Conservation (phyloP, 768 basidiomycete genomes). For the Gloeopeniophorella convolvens region DNA sequence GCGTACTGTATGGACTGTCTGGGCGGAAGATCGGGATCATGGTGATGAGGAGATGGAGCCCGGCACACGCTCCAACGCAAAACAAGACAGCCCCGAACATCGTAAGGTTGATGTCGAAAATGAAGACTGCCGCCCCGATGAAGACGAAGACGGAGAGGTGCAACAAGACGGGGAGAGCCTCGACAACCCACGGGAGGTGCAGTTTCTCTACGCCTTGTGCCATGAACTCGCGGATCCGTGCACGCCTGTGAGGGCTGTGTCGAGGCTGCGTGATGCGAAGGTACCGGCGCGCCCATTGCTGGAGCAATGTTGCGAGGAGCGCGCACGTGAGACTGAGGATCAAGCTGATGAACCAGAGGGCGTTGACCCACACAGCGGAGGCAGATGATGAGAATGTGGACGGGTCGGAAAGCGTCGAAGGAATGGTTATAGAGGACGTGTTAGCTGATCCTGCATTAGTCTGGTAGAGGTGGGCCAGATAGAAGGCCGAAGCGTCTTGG, state of each 20-base stretch:
- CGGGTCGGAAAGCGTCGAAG: background rate
- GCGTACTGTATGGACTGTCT: too few species aligned
- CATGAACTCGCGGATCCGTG: background rate
- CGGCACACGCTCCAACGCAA: background rate
- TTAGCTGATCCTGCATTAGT: background rate
- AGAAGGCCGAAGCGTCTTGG: background rate
- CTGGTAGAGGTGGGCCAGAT: background rate
- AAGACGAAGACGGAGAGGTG: slow-evolving; percentile 9
- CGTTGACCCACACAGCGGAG: background rate
- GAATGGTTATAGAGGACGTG: background rate
- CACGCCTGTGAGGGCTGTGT: background rate
- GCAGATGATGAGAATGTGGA: background rate
- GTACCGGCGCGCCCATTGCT: background rate
- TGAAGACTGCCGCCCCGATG: slow-evolving; percentile 3
- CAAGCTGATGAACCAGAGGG: slow-evolving; percentile 2
- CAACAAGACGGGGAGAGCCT: background rate
- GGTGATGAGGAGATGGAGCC: background rate
- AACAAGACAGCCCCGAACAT: background rate
- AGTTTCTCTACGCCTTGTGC: background rate
- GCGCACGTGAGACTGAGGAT: background rate
- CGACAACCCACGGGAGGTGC: background rate
- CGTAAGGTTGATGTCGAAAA: background rate
- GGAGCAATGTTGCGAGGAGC: background rate
- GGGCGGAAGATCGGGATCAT: background rate
- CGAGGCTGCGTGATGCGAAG: background rate